phyloP scores from a whole-genome alignment of 2,329 filamentous ascomycete genomes.

The Xylariomycetidae sp. region DNA sequence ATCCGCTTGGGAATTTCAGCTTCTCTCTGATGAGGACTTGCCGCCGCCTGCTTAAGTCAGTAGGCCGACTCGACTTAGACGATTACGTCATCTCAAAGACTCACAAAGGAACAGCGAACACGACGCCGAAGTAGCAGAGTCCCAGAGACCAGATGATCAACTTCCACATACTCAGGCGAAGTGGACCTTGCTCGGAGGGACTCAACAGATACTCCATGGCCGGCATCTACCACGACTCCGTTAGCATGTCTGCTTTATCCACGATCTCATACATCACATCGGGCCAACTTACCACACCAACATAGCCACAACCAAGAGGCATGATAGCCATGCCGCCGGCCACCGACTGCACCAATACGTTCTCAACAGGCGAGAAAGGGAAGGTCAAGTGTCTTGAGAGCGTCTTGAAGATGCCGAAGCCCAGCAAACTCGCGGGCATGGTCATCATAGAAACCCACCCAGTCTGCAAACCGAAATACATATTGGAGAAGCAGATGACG shows the following conservation, averaged over 20 bases:
- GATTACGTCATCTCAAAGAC: conserved; percentile 10
- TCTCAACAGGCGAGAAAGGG: conserved; percentile 91
- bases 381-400: conserved; percentile 65
- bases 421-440: conserved; percentile 91
- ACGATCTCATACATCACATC: no score
- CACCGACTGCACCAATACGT: conserved; percentile 93
- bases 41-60: conserved; percentile 45
- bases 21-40: conserved; percentile 93
- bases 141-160: conserved; percentile 87
- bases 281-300: conserved; percentile 72
- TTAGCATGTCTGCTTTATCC: no score
- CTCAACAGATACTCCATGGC: conserved; percentile 82
- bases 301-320: conserved; percentile 92
- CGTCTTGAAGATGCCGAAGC: conserved; percentile 87
- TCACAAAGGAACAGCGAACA: conserved; percentile 85
- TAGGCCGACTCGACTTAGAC: background rate
- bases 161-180: conserved; percentile 67
- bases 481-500: conserved; percentile 93
- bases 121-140: conserved; percentile 91
- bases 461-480: conserved; percentile 97
- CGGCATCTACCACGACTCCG: no score
- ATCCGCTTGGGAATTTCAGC: conserved; percentile 90
- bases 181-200: conserved; percentile 69
- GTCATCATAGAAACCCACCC: conserved; percentile 75
- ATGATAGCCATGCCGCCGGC: conserved; percentile 94